Base-by-base conservation (phyloP, 495 filamentous ascomycete genomes). In the Lepraria neglecta region DNA sequence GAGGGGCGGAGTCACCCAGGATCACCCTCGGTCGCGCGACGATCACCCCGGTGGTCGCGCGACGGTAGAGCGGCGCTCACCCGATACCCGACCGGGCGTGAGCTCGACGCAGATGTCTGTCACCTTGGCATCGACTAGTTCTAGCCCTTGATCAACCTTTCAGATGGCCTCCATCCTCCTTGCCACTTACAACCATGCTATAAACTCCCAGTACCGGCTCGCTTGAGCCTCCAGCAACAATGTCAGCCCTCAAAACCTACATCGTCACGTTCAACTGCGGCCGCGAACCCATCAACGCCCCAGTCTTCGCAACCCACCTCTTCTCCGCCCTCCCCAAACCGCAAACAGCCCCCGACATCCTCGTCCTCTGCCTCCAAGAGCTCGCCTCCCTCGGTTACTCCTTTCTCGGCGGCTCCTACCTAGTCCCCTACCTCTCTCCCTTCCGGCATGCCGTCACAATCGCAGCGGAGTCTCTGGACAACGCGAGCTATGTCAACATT, bases 231-330 rank as follows among this genome's bases (percentile, higher is more conserved):
- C 35, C 30, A 60, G 46, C 9, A 21, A 43, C 28, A 4, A 80
- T 84, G 82, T 73, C 80, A 7, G 64, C 70, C 12, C 69, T 87
- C 3, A 72, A 70, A 31, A 64, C 91, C 54, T 90, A 94, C 69
- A 78, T 95, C 45, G 73, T 95, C 40, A 96, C 94, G 35, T 95
- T 92, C 74, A 98, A 98, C 71, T 96, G 91, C 67, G 94, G 82
- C 17, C 81, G 85, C 52, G 79, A 78, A 53, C 72, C 82, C 24
- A 84, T 91, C 67, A 76, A 87, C 62, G 73, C 81, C 30, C 74
- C 82, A 21, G 73, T 78, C 58, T 91, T 94, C 68, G 83, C 88
- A 17, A 65, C 80, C 4, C 83, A 90, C 67, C 76, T 97, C 63
- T 85, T 91, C 75, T 76, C 84, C 64, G 86, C 81, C 35, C 80